A percentile compares a stretch with the other conserved stretches of the same genome.
Conservation (phyloP, 1,284 basidiomycete genomes). For the Cutaneotrichosporon daszewskae region DNA sequence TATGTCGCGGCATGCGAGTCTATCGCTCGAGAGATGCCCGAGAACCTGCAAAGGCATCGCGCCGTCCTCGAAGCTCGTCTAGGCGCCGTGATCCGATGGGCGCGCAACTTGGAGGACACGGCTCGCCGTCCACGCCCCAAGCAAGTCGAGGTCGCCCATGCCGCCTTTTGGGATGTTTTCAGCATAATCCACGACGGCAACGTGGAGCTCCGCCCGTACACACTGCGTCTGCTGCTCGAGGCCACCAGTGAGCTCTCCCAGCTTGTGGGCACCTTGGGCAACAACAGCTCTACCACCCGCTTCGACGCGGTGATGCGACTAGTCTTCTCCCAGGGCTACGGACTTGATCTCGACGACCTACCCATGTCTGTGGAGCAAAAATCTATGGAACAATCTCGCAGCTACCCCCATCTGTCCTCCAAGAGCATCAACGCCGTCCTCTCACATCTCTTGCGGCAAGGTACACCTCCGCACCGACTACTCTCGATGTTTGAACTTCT, state of each 20-base stretch:
- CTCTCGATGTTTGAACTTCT: conserved; percentile 13
- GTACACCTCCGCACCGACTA: conserved; percentile 5
- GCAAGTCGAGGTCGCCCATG: conserved; percentile 7
- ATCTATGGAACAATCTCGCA: neutral
- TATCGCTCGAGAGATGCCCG: conserved; percentile 6
- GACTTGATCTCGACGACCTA: conserved; percentile 14
- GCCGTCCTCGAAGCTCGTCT: conserved; percentile 8
- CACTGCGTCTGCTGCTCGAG: conserved; percentile 10
- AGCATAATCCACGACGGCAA: conserved; percentile 4
- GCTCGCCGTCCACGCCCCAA: neutral
- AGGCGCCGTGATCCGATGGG: conserved; percentile 9
- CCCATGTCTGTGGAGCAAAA: conserved; percentile 7
- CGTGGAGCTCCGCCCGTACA: conserved; percentile 2
- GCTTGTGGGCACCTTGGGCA: conserved; percentile 1
- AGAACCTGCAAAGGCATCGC: conserved; percentile 1
- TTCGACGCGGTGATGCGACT: conserved; percentile 11
- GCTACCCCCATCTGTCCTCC: conserved; percentile 1
- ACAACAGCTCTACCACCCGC: neutral
- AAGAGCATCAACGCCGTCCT: conserved; percentile 10
- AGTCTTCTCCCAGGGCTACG: conserved; percentile 11
- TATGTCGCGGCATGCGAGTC: conserved; percentile 5
- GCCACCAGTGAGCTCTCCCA: conserved; percentile 3
- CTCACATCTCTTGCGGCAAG: conserved; percentile 1
- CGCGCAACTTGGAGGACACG: conserved; percentile 3
- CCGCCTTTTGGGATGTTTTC: conserved; percentile 16